A percentile compares a stretch with the other conserved stretches of the same genome.
Evolutionary conservation across 1,284 basidiomycete species (phyloP).

Genomic region (Porogramme epimiltina): DNA sequence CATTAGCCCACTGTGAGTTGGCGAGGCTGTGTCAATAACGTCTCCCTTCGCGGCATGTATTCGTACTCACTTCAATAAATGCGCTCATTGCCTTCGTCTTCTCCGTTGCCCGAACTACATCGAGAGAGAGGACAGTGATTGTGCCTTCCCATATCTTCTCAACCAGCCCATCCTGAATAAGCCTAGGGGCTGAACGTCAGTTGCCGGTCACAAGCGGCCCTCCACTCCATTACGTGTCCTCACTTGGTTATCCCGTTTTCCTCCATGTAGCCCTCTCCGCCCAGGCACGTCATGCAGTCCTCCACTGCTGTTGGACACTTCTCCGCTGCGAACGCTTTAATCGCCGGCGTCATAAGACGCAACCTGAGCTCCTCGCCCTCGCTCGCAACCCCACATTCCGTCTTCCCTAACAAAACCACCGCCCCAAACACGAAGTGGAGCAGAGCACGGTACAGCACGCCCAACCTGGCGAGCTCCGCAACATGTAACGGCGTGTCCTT

Average conservation of each 20-base stretch:
- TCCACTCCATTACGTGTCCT: constrained; percentile 22
- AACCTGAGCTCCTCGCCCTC: constrained; percentile 53
- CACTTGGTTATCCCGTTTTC: constrained; percentile 67
- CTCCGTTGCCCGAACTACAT: constrained; percentile 58
- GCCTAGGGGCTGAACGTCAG: constrained; percentile 28
- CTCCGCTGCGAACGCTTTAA: constrained; percentile 74
- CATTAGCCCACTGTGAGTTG: constrained; percentile 52
- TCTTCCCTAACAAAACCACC: constrained; percentile 60
- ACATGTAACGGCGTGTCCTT: constrained; percentile 62
- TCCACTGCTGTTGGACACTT: constrained; percentile 66
- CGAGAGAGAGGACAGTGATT: constrained; percentile 65
- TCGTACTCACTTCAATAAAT: constrained; percentile 37
- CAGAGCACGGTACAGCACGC: constrained; percentile 65
- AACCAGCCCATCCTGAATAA: constrained; percentile 68
- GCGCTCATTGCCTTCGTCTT: constrained; percentile 39
- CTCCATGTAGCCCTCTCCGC: constrained; percentile 85
- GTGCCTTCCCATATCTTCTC: constrained; percentile 88
- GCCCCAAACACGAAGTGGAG: constrained; percentile 64
- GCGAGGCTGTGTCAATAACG: constrained; percentile 3
- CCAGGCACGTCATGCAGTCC: constrained; percentile 74
- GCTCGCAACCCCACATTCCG: constrained; percentile 55
- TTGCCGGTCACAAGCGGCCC: neutral
- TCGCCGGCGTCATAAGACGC: constrained; percentile 69
- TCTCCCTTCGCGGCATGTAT: neutral
- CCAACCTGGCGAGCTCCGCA: constrained; percentile 58